Base-by-base conservation (phyloP, 768 basidiomycete species). In the Kondoa subrosea region DNA sequence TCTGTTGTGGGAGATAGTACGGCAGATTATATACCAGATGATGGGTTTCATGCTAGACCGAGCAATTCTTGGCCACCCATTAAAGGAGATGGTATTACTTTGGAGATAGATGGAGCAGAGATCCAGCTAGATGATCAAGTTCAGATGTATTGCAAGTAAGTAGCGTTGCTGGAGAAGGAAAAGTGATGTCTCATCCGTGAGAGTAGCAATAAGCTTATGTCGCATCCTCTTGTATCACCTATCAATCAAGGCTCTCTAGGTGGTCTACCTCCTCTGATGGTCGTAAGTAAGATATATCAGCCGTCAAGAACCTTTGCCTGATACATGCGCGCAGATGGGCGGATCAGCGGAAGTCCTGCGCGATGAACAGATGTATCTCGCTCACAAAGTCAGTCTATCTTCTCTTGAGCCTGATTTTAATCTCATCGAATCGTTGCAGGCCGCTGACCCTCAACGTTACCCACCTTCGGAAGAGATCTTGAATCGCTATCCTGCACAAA, bases 291-390 rank as follows among this genome's bases (percentile, higher is more conserved):
- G 4, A 17, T 25, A n/a, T n/a, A n/a, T n/a, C n/a, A n/a, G n/a
- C n/a, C n/a, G n/a, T n/a, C n/a, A n/a, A n/a, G n/a, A n/a, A n/a
- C n/a, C n/a, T n/a, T n/a, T n/a, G n/a, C n/a, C n/a, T n/a, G n/a
- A n/a, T n/a, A n/a, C n/a, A n/a, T n/a, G n/a, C n/a, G n/a, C n/a
- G n/a, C n/a, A n/a, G 66, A 70, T 70, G 50, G 70, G 85, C 0
- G 85, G 93, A 56, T 88, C 95, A 67, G 87, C 86, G 73, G 93
- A 97, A 78, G 89, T 93, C 0, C 77, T 96, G 57, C 81, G 91
- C 66, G 93, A 97, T 75, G 93, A 96, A 77, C 85, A 89, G 34
- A 83, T 96, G 32, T 96, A 89, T 74, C 60, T 72, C 2, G 91
- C 93, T 0, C 93, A 97, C 75, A 90, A 87, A 75, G 95, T n/a